Conservation (phyloP, 306 rosid species). For the Cicer arietinum region DNA sequence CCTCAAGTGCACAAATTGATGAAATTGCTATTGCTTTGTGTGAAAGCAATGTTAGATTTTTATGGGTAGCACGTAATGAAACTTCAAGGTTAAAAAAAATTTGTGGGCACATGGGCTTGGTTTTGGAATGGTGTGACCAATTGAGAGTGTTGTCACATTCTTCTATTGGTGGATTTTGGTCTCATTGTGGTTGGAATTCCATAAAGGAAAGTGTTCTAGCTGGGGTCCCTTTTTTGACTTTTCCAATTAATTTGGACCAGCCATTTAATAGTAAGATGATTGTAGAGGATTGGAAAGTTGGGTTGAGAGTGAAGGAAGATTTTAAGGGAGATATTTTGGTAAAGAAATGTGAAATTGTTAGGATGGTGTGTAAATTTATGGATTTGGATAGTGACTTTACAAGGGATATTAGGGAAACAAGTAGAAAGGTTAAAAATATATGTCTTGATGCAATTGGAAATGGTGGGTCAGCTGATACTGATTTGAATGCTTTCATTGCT, state of each 20-base stretch:
- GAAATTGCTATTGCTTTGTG: conserved; percentile 47
- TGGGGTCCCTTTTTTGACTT: conserved; percentile 54
- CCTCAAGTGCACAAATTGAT: conserved; percentile 47
- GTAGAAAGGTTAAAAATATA: conserved; percentile 29
- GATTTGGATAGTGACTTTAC: conserved; percentile 29
- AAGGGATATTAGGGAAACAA: conserved; percentile 37
- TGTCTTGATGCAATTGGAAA: conserved; percentile 41
- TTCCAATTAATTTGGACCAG: conserved; percentile 54
- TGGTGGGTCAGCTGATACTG: conserved; percentile 51
- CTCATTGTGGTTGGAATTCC: conserved; percentile 68
- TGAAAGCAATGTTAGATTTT: conserved; percentile 40
- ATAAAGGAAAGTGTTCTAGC: conserved; percentile 50
- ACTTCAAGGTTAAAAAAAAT: conserved; percentile 31
- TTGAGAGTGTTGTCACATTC: conserved; percentile 52
- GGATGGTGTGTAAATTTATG: conserved; percentile 44
- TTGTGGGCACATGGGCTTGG: conserved; percentile 46
- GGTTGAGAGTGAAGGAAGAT: conserved; percentile 48
- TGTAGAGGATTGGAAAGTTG: conserved; percentile 57
- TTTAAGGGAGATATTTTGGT: conserved; percentile 3
- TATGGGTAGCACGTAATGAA: conserved; percentile 47
- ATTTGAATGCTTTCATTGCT: conserved; percentile 45
- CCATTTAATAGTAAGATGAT: conserved; percentile 48
- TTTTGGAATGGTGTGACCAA: conserved; percentile 64
- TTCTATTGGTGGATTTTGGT: conserved; percentile 61
- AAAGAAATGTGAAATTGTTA: conserved; percentile 44